A percentile compares a stretch with the other conserved stretches of the same genome.
Conservation (phyloP, 768 basidiomycete genomes). For the Cystobasidium onofrii region DNA sequence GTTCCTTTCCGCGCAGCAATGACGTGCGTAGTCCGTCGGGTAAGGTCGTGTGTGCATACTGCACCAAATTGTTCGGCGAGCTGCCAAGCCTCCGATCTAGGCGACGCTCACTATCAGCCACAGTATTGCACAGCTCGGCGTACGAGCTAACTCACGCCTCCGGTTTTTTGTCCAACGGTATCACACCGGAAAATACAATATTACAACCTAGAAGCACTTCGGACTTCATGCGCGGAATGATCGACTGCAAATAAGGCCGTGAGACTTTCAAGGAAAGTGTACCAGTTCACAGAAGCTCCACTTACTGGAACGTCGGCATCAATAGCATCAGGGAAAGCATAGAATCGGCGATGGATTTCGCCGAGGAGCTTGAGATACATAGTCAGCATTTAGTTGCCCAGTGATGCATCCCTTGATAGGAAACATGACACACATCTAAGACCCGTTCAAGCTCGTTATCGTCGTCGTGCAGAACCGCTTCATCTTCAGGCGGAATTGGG, state of each 20-base stretch:
- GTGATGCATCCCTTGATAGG: not conserved
- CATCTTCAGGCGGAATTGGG: slow-evolving; percentile 51
- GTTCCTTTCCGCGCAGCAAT: slow-evolving; percentile 89
- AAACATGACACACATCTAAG: slow-evolving; percentile 53
- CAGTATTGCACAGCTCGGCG: slow-evolving; percentile 2
- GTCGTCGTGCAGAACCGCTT: slow-evolving; percentile 76
- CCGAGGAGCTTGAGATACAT: slow-evolving; percentile 58
- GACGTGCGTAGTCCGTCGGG: slow-evolving; percentile 68
- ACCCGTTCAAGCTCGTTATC: slow-evolving; percentile 74
- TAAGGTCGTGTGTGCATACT: slow-evolving; percentile 62
- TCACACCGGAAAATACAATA: slow-evolving; percentile 87
- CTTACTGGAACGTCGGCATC: slow-evolving; percentile 48
- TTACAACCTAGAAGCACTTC: slow-evolving; percentile 69
- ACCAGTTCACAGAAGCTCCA: slow-evolving; percentile 57
- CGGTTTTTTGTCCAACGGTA: slow-evolving; percentile 75
- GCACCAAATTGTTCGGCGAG: slow-evolving; percentile 84
- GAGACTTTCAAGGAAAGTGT: slow-evolving; percentile 39
- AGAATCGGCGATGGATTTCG: slow-evolving; percentile 71
- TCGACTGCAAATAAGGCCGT: slow-evolving; percentile 52
- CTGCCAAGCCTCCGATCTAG: slow-evolving; percentile 63
- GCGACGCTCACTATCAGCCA: too few relatives aligned
- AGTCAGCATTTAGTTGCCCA: not conserved
- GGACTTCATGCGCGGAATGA: slow-evolving; percentile 71
- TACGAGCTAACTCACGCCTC: slow-evolving; percentile 59
- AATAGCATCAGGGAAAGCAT: slow-evolving; percentile 54